Percentiles rank a stretch among this genome's conserved stretches.
These are phyloP conservation scores for Nicotiana paniculata DNA, from an alignment of 257 asterid species.

Conservation along the genomic window DNA sequence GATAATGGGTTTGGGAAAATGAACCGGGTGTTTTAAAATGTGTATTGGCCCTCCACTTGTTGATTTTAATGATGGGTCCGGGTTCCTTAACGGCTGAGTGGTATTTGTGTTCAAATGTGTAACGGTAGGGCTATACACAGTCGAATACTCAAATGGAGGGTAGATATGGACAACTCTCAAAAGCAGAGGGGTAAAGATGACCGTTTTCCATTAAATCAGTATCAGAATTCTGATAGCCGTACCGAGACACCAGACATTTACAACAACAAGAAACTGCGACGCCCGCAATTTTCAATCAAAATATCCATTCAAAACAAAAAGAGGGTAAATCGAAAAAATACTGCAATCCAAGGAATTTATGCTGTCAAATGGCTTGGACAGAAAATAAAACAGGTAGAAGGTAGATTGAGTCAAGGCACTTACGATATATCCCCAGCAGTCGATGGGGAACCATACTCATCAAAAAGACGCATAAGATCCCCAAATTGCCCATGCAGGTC, in stretches of 20 bases:
- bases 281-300: not conserved
- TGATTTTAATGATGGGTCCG: too few species aligned
- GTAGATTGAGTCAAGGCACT: conserved; percentile 12
- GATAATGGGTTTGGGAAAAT: too few species aligned
- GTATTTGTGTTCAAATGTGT: too few species aligned
- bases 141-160: too few species aligned
- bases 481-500: conserved; percentile 99
- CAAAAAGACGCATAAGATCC: conserved; percentile 97
- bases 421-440: conserved; percentile 99
- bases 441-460: conserved; percentile 98
- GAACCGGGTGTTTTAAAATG: too few species aligned
- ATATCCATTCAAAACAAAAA: not conserved
- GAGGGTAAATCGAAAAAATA: not conserved
- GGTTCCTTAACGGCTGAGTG: too few species aligned
- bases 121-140: too few species aligned
- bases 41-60: too few species aligned
- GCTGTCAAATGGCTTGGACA: not conserved
- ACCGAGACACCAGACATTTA: not conserved
- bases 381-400: not conserved
- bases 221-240: not conserved
- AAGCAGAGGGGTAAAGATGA: too few species aligned
- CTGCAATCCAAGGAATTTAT: not conserved
- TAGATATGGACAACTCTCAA: too few species aligned
- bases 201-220: not conserved
- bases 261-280: not conserved